Percentiles rank a stretch among this genome's conserved stretches.
These are phyloP conservation scores for Pseudocercospora vitis DNA, from an alignment of 2,329 filamentous ascomycete genomes.

Conservation along the genomic window DNA sequence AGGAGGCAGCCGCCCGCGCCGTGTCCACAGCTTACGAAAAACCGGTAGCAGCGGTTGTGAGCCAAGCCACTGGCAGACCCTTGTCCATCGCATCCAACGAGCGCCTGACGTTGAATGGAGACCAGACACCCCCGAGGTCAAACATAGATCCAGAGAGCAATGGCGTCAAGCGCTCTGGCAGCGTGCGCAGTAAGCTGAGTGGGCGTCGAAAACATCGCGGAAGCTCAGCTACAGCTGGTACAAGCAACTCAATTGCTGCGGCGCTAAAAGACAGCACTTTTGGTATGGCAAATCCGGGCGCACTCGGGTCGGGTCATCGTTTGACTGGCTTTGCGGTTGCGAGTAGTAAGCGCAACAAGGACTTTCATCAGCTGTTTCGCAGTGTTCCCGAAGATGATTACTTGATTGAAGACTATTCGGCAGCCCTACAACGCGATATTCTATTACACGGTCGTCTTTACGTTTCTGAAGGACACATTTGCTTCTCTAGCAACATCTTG, in stretches of 20 bases:
- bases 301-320: conserved; percentile 64
- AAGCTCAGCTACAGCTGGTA: conserved; percentile 68
- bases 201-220: conserved; percentile 68
- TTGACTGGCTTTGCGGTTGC: conserved; percentile 94
- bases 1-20: conserved; percentile 59
- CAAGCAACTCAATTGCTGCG: conserved; percentile 70
- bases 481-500: conserved; percentile 98
- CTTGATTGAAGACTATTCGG: conserved; percentile 97
- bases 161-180: conserved; percentile 55
- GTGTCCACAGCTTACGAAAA: conserved; percentile 61
- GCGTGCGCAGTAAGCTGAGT: conserved; percentile 56
- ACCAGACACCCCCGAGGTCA: conserved; percentile 65
- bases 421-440: conserved; percentile 92
- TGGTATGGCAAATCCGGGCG: conserved; percentile 65
- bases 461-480: conserved; percentile 94
- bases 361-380: conserved; percentile 91
- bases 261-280: conserved; percentile 69
- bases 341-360: conserved; percentile 91
- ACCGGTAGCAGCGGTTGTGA: conserved; percentile 34
- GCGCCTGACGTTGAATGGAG: conserved; percentile 46
- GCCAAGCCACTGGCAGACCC: conserved; percentile 40
- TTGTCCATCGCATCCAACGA: conserved; percentile 44
- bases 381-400: conserved; percentile 98
- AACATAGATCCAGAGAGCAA: conserved; percentile 56
- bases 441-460: conserved; percentile 91